Evolutionary conservation across 441 rosid species (phyloP).

Genomic region (Pelargonium fulgidum): DNA sequence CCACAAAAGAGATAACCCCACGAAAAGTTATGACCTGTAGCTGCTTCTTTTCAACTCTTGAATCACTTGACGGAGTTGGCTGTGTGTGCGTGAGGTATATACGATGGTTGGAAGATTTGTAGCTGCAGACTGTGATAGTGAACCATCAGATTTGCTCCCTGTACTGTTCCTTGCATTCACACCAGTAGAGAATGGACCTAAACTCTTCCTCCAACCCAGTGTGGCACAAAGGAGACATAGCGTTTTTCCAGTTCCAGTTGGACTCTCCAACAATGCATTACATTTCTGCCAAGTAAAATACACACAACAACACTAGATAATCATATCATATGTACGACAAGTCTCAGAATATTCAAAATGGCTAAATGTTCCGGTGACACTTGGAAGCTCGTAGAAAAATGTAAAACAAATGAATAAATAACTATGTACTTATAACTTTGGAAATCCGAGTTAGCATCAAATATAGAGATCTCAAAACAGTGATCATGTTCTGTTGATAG

Average conservation of each 20-base stretch:
- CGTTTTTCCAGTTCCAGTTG: constrained; percentile 97
- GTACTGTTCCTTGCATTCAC: constrained; percentile 32
- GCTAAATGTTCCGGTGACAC: not conserved
- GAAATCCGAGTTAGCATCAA: not conserved
- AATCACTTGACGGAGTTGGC: constrained; percentile 92
- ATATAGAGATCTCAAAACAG: not conserved
- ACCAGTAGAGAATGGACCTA: constrained; percentile 65
- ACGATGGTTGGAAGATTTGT: constrained; percentile 62
- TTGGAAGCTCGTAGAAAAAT: not conserved
- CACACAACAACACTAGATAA: not conserved
- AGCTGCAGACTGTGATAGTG: constrained; percentile 26
- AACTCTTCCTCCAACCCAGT: constrained; percentile 91
- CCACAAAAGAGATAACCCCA: constrained; percentile 6
- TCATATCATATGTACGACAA: not conserved
- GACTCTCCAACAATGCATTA: constrained; percentile 95
- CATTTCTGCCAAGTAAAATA: constrained; percentile 45
- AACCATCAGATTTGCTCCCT: constrained; percentile 30
- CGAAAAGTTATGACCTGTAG: constrained; percentile 52
- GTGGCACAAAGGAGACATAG: constrained; percentile 93
- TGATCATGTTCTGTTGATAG: not conserved
- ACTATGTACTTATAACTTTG: not conserved
- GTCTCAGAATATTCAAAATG: not conserved
- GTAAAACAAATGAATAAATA: not conserved
- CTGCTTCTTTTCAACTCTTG: constrained; percentile 77
- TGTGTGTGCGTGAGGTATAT: constrained; percentile 87